Evolutionary conservation across 176 grass and related monocot genomes (phyloP), one percentile per base, ranked within the genome.

Genomic region (Oryza australiensis): DNA sequence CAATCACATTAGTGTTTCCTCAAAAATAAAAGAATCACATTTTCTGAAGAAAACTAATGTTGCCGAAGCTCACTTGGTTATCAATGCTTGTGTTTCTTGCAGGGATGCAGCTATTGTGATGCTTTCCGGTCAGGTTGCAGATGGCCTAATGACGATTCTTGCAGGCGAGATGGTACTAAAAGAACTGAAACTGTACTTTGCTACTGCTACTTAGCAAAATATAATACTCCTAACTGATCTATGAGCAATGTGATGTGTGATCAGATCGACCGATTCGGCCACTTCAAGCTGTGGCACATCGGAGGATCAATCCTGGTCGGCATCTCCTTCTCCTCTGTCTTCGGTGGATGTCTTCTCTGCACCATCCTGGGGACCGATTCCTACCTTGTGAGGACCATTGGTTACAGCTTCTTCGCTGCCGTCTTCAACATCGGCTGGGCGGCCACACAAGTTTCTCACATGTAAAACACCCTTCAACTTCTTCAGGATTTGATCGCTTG

Each of bases 351-450:
- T 46, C 60, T 91, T 16, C 80, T 90, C 11, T 94, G 92, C 80
- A 78, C 84, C 64, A 46, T 94, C 28, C 78, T 94, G 27, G 86
- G 92, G 22, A 88, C 86, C 34, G 87, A 94, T 10, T 91, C 92
- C 7, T 83, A 71, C 64, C 73, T 85, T 5, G 10, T 91, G 27
- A 90, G 75, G 84, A 94, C 83, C 48, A 66, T 89, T 5, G 88
- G 86, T 12, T 94, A 94, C 86, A 94, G 92, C 60, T 81, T 87
- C 29, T 94, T 94, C 64, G 92, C 92, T 1, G 88, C 83, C 2
- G 87, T 94, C 40, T 94, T 94, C 40, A 94, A 94, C 64, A 33
- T 94, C 23, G 92, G 92, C 0, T 91, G 92, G 92, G 92, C 88
- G 5, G 88, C 83, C 29, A 91, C 92, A 18, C 92, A 94, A 81